These are phyloP conservation scores for Crithidia bombi DNA, from an alignment of 208 protist genomes.

Conservation along the genomic window DNA sequence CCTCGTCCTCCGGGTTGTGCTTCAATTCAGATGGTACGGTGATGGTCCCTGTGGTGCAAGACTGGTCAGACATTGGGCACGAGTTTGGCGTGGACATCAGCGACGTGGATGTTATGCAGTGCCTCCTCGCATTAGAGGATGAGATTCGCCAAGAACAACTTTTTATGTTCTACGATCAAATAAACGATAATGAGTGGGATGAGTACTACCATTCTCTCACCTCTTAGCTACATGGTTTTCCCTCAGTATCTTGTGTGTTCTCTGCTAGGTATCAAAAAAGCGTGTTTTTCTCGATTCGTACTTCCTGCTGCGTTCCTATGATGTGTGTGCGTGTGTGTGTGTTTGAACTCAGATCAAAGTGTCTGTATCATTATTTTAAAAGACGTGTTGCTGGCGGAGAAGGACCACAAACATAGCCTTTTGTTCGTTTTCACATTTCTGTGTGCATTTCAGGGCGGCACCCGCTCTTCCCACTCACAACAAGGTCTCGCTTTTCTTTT, in stretches of 20 bases:
- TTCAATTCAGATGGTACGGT: constrained; percentile 3
- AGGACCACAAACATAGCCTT: too few species aligned
- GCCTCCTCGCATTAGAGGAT: constrained; percentile 74
- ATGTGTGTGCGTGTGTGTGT: too few species aligned
- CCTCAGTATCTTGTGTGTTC: not conserved
- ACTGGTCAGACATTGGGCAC: constrained; percentile 54
- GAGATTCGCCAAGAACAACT: constrained; percentile 79
- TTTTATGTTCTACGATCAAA: constrained; percentile 64
- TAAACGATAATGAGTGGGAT: constrained; percentile 65
- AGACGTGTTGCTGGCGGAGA: too few species aligned
- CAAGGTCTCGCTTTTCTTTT: too few species aligned
- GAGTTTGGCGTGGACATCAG: constrained; percentile 66
- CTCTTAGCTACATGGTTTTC: constrained; percentile 1
- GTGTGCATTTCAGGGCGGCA: too few species aligned
- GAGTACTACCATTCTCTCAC: constrained; percentile 65
- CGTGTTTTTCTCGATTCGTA: not conserved
- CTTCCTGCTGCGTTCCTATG: not conserved
- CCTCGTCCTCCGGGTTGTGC: not conserved
- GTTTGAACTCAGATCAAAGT: too few species aligned
- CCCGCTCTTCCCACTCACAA: too few species aligned
- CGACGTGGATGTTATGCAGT: constrained; percentile 57
- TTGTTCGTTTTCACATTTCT: too few species aligned
- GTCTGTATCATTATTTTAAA: too few species aligned
- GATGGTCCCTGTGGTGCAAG: constrained; percentile 21
- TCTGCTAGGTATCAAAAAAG: too few species aligned